These are phyloP conservation scores for Amaranthus cruentus DNA, from an alignment of 148 eudicot species.

Conservation along the genomic window DNA sequence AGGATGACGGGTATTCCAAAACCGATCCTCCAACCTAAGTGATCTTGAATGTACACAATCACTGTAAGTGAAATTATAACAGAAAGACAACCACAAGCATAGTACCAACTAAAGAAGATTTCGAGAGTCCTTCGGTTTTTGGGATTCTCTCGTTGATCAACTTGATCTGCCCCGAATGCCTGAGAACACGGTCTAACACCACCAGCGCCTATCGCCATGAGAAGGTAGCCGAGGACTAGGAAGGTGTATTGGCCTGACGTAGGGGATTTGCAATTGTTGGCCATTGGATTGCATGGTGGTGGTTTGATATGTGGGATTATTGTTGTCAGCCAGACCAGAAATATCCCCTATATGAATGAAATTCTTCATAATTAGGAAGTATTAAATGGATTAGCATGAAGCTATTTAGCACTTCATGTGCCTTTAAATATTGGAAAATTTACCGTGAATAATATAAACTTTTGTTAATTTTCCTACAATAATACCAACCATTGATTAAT, in stretches of 20 bases:
- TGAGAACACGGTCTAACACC: constrained; percentile 77
- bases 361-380: not conserved
- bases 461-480: too few relatives aligned
- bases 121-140: constrained; percentile 50
- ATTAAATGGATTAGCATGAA: too few relatives aligned
- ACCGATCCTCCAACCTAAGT: constrained; percentile 66
- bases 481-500: too few relatives aligned
- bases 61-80: constrained; percentile 60
- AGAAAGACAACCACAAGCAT: constrained; percentile 48
- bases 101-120: constrained; percentile 76
- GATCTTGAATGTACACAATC: constrained; percentile 80
- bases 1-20: constrained; percentile 73
- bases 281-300: constrained; percentile 44
- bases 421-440: too few relatives aligned
- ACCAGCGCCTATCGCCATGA: constrained; percentile 83
- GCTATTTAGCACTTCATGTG: too few relatives aligned
- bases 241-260: constrained; percentile 39
- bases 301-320: constrained; percentile 63
- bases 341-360: constrained; percentile 50
- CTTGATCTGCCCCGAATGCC: constrained; percentile 90
- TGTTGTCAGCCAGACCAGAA: constrained; percentile 71
- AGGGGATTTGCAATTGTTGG: constrained; percentile 43
- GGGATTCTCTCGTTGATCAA: constrained; percentile 45
- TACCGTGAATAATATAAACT: too few relatives aligned
- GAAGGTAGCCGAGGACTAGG: constrained; percentile 42